These are phyloP conservation scores for Besnoitia besnoiti DNA, from an alignment of 169 alveolate genomes.

Conservation along the genomic window DNA sequence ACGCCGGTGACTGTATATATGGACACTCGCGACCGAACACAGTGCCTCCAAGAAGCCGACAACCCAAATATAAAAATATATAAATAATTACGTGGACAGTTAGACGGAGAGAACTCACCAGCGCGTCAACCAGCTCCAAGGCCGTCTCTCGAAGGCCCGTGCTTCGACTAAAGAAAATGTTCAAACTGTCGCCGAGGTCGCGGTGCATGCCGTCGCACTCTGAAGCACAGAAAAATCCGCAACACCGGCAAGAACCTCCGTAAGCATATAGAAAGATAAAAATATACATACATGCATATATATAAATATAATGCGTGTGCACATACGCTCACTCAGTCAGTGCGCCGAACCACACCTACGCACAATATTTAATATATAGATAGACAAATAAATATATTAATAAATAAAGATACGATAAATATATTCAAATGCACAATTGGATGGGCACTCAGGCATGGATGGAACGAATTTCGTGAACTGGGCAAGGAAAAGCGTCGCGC, in stretches of 20 bases:
- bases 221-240: background rate
- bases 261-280: background rate
- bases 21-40: too few relatives aligned
- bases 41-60: too few relatives aligned
- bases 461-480: too few relatives aligned
- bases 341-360: background rate
- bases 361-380: background rate
- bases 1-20: too few relatives aligned
- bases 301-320: background rate
- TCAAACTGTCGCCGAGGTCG: background rate
- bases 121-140: background rate
- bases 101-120: background rate
- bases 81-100: background rate
- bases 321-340: background rate
- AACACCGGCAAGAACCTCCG: background rate
- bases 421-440: background rate
- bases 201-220: slow-evolving; percentile 34
- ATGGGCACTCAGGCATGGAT: too few relatives aligned
- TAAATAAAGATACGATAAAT: background rate
- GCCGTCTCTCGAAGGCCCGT: background rate
- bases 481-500: too few relatives aligned
- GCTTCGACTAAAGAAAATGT: background rate
- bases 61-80: background rate
- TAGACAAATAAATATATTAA: background rate
- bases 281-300: background rate